Evolutionary conservation across 768 basidiomycete genomes (phyloP).

Genomic region (Suillus spraguei): DNA sequence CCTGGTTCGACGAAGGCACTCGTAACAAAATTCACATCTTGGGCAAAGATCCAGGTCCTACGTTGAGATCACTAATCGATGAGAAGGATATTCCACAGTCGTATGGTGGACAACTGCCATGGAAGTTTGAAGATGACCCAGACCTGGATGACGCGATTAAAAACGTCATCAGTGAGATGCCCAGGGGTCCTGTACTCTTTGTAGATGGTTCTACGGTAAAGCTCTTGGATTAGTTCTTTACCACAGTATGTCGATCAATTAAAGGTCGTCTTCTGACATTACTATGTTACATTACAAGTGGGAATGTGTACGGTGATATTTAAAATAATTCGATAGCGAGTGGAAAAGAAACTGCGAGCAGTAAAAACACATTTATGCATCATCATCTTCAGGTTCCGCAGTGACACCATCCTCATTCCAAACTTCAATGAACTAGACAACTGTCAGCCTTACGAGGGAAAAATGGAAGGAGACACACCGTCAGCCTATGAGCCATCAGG

Average conservation of each 20-base stretch:
- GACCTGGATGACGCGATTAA: constrained; percentile 58
- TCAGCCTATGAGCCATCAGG: constrained; percentile 57
- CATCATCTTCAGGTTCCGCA: constrained; percentile 61
- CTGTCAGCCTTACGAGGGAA: constrained; percentile 6
- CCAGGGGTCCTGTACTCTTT: constrained; percentile 57
- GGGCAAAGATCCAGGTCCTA: constrained; percentile 56
- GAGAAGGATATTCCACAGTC: constrained; percentile 56
- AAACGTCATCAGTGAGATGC: constrained; percentile 48
- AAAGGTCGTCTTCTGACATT: constrained; percentile 16
- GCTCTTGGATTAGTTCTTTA: constrained; percentile 17
- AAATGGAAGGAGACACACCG: constrained; percentile 48
- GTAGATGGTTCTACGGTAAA: constrained; percentile 43
- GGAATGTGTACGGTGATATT: constrained; percentile 30
- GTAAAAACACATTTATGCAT: constrained; percentile 28
- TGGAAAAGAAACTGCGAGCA: neutral
- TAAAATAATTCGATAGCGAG: constrained; percentile 12
- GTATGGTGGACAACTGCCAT: constrained; percentile 78
- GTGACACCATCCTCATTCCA: constrained; percentile 83
- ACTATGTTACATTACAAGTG: constrained; percentile 31
- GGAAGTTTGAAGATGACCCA: constrained; percentile 70
- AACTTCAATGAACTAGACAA: constrained; percentile 64
- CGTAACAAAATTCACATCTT: constrained; percentile 78
- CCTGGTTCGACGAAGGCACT: constrained; percentile 82
- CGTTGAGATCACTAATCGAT: constrained; percentile 53
- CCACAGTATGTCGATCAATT: neutral